Conservation (phyloP, 176 grass and related monocot genomes). For the Phyllostachys edulis region DNA sequence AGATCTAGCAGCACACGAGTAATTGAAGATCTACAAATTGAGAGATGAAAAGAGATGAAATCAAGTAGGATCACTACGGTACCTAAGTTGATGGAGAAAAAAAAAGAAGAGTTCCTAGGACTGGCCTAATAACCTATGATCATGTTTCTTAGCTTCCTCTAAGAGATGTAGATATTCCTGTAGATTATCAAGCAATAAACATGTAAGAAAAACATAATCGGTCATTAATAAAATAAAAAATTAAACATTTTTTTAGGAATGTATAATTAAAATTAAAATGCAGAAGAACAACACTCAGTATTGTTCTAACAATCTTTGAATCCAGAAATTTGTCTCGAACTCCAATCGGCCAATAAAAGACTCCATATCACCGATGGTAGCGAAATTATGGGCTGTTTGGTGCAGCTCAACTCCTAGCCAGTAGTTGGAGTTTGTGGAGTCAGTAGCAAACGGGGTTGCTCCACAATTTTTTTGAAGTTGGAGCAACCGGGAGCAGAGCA, state of each 20-base stretch:
- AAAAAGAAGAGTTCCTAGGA: constrained; percentile 99
- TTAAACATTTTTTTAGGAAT: neutral
- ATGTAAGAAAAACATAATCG: neutral
- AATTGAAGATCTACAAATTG: neutral
- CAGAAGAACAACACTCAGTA: neutral
- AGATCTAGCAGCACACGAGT: neutral
- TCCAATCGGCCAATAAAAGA: constrained; percentile 8
- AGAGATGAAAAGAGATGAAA: too few species aligned
- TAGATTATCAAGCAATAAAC: constrained; percentile 18
- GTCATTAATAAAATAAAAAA: neutral
- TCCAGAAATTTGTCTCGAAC: neutral
- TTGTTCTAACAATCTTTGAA: constrained; percentile 1
- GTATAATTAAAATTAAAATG: neutral
- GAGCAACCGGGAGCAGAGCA: too few species aligned
- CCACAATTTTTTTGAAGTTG: too few species aligned
- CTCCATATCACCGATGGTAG: neutral
- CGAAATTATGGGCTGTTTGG: too few species aligned
- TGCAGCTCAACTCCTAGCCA: too few species aligned
- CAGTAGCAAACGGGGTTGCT: too few species aligned
- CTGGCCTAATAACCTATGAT: constrained; percentile 85
- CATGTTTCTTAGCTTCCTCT: constrained; percentile 97
- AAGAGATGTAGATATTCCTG: constrained; percentile 84
- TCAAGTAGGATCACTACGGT: constrained; percentile 22
- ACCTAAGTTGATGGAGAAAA: constrained; percentile 98
- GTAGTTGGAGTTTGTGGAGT: too few species aligned